Base-by-base conservation (phyloP, 176 grass and related monocot species). In the Chrysopogon serrulatus region DNA sequence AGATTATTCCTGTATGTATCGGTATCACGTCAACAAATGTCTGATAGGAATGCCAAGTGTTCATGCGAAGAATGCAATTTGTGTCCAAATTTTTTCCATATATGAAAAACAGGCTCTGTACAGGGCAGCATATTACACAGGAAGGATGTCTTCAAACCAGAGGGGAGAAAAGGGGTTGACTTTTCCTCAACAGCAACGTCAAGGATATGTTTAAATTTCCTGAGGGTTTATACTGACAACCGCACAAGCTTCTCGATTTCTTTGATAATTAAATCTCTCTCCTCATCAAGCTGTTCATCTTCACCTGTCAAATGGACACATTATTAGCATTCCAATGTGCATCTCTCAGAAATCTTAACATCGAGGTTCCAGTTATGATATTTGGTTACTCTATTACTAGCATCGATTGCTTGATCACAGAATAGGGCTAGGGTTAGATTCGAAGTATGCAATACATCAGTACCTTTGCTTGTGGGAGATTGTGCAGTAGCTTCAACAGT, bases 231-330 rank as follows among this genome's bases (percentile, higher is more conserved):
- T 79, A 83, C 74, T 49, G 79, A 86, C 30, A 71, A 61, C 26
- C 64, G 87, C 32, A 80, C 48, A 1, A 99, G 65, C 85, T 87
- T 92, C 86, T 90, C 86, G 6, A 99, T 96, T 81, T 99, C 93
- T 69, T 94, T 89, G 57, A 96, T 78, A 43, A 99, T 80, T 59
- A 96, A 57, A 61, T 96, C 89, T 72, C 79, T 91, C 77, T 99
- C 93, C 82, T 99, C 96, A 61, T 99, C 93, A 83, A 96, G 75
- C 70, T 98, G 96, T 75, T 99, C 96, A 71, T 99, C 96, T 87
- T 99, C 96, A 47, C 96, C 96, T 99, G 81, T 18, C 12, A 76
- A 87, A 60, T 53, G 6, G 35, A 23, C 10, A 64, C 23, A 85
- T 37, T 84, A 65, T 34, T 48, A 64, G 49, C 39, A 27, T 19